These are phyloP conservation scores for Meredithiella fracta DNA, from an alignment of 2,329 filamentous ascomycete species.

Conservation along the genomic window DNA sequence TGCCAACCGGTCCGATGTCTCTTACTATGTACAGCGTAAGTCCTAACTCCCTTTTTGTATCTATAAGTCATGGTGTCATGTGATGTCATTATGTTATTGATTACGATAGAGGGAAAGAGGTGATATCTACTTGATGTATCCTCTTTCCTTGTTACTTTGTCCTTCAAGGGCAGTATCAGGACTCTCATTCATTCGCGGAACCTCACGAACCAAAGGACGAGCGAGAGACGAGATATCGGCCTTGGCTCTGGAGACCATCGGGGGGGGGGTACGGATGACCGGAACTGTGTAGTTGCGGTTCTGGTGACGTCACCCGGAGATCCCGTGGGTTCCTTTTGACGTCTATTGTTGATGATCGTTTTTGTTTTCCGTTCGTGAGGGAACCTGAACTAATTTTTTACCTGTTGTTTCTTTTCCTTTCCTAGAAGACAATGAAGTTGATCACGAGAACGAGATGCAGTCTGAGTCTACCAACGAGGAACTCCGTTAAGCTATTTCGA, in stretches of 20 bases:
- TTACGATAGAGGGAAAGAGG: neutral
- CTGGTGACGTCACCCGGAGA: too few species aligned
- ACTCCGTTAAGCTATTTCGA: neutral
- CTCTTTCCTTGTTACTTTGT: too few species aligned
- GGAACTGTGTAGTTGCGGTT: too few species aligned
- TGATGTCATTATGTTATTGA: neutral
- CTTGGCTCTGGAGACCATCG: too few species aligned
- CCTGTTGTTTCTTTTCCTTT: neutral
- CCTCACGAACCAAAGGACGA: too few species aligned
- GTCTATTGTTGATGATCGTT: too few species aligned
- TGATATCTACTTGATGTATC: neutral
- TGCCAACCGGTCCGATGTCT: slow-evolving; percentile 35
- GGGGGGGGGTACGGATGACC: too few species aligned
- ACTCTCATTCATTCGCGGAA: too few species aligned
- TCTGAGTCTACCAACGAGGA: neutral
- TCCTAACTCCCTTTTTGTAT: slow-evolving; percentile 3
- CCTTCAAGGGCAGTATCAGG: too few species aligned
- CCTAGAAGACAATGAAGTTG: neutral
- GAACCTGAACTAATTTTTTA: neutral
- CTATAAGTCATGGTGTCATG: neutral
- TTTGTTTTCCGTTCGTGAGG: neutral
- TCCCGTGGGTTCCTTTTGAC: too few species aligned
- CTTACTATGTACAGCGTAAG: slow-evolving; percentile 35
- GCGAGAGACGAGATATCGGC: too few species aligned
- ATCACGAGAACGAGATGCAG: neutral